Conservation (phyloP, 129 eudicot genomes). For the Calendula officinalis region DNA sequence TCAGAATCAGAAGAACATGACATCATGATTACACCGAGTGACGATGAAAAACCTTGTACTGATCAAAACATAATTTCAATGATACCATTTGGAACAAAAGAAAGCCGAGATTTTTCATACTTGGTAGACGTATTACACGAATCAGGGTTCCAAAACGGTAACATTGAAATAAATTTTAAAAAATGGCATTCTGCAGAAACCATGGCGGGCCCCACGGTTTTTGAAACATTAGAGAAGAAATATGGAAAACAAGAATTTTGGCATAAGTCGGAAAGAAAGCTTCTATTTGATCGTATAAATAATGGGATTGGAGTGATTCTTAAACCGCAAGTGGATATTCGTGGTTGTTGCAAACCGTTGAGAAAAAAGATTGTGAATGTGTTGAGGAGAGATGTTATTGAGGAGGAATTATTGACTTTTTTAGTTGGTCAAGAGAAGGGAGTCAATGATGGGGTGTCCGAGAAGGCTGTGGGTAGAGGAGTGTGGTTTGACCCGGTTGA, state of each 20-base stretch:
- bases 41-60: conserved; percentile 39
- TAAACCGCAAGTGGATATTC: conserved; percentile 32
- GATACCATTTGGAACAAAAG: conserved; percentile 31
- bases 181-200: conserved; percentile 48
- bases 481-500: conserved; percentile 53
- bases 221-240: conserved; percentile 73
- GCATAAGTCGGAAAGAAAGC: conserved; percentile 60
- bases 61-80: conserved; percentile 27
- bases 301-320: conserved; percentile 48
- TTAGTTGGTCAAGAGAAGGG: conserved; percentile 51
- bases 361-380: conserved; percentile 29
- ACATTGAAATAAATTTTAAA: conserved; percentile 30
- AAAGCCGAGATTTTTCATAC: conserved; percentile 69
- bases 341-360: conserved; percentile 25
- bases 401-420: conserved; percentile 61
- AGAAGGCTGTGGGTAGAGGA: conserved; percentile 52
- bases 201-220: conserved; percentile 45
- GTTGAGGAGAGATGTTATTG: conserved; percentile 46
- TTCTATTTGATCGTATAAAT: conserved; percentile 78
- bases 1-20: conserved; percentile 48
- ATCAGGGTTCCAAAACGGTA: conserved; percentile 34
- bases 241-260: conserved; percentile 60
- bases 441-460: conserved; percentile 38
- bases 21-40: conserved; percentile 63
- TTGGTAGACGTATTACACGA: conserved; percentile 68